Percentiles rank a stretch among this genome's conserved stretches.
Evolutionary conservation across 2,329 filamentous ascomycete species (phyloP).

Genomic region (Thelonectria blattea): DNA sequence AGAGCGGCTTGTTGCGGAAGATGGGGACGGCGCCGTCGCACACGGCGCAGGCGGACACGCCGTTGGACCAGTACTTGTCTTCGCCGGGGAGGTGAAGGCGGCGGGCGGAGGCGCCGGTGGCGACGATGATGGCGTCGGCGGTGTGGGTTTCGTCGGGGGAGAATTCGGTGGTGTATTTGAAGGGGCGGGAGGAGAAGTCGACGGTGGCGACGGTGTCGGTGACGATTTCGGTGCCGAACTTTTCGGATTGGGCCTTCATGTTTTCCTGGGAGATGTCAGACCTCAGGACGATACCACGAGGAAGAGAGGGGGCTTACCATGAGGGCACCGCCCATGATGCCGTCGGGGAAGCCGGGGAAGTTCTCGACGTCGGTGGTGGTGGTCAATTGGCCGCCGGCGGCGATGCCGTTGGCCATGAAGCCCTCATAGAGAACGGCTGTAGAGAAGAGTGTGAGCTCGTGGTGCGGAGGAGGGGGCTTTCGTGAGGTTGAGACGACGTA

Average conservation of each 20-base stretch:
- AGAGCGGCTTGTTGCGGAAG: slow-evolving; percentile 93
- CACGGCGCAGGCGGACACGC: slow-evolving; percentile 94
- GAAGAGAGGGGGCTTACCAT: slow-evolving; percentile 67
- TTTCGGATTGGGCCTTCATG: slow-evolving; percentile 90
- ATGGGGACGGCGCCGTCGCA: slow-evolving; percentile 97
- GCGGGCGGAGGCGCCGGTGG: slow-evolving; percentile 90
- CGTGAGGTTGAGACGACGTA: slow-evolving; percentile 44
- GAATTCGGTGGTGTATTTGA: slow-evolving; percentile 94
- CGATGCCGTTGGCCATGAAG: slow-evolving; percentile 96
- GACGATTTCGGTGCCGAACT: slow-evolving; percentile 91
- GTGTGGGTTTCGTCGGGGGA: slow-evolving; percentile 83
- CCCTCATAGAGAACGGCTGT: slow-evolving; percentile 91
- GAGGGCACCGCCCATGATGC: slow-evolving; percentile 83
- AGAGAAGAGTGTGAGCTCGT: slow-evolving; percentile 21
- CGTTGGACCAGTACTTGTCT: slow-evolving; percentile 96
- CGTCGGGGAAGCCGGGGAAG: slow-evolving; percentile 91
- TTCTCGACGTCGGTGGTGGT: slow-evolving; percentile 99
- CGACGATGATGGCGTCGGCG: slow-evolving; percentile 90
- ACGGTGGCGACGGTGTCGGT: slow-evolving; percentile 90
- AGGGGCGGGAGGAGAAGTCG: slow-evolving; percentile 83
- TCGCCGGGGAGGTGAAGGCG: slow-evolving; percentile 85
- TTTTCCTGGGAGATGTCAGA: slow-evolving; percentile 62
- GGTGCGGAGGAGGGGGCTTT: background rate
- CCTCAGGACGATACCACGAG: background rate
- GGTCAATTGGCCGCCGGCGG: slow-evolving; percentile 93